Evolutionary conservation across 2,329 filamentous ascomycete species (phyloP), one percentile per base, ranked within the genome.

Genomic region (Neonectria magnoliae): DNA sequence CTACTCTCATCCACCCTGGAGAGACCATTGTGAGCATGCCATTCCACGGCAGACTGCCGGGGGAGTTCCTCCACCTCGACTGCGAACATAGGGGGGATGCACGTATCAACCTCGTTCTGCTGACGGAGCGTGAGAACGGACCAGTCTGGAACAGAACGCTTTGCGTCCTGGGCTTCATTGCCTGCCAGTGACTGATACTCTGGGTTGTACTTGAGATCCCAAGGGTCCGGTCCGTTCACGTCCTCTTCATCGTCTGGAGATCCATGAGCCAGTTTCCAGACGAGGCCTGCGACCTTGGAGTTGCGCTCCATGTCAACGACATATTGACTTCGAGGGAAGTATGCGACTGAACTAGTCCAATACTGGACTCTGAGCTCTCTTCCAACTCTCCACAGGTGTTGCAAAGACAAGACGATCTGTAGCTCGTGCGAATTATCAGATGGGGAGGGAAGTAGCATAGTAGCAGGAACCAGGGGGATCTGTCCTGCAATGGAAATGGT

Each of bases 381-480:
- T 0, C 90, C 94, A 57, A 99, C 91, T 42, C 95, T 89, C 89
- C 91, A 94, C 25, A 98, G 86, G 78, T 98, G 95, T 78, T 99
- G 96, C 13, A 98, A 83, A 1, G 94, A 88, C 5, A 99, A 84
- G 0, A 87, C 82, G 6, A 91, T 83, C 75, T 94, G 90, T 31
- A 88, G 77, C 33, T 78, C 76, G 67, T 89, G 86, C 6, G 79
- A 79, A 4, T 67, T 75, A 4, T 81, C 72, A 18, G 74, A 75
- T 0, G 75, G 62, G 5, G 70, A 60, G 1, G 86, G 84, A 2
- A 93, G 77, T 2, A 79, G 73, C 95, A 98, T 98, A 4, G 87
- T 90, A 4, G 90, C 86, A 0, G 96, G 94, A 5, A 95, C 80
- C 4, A 99, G 85, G 2, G 95, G 93, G 54, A 99, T 98, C 79